Conservation (phyloP, 306 rosid genomes). For the Lathyrus oleraceus region DNA sequence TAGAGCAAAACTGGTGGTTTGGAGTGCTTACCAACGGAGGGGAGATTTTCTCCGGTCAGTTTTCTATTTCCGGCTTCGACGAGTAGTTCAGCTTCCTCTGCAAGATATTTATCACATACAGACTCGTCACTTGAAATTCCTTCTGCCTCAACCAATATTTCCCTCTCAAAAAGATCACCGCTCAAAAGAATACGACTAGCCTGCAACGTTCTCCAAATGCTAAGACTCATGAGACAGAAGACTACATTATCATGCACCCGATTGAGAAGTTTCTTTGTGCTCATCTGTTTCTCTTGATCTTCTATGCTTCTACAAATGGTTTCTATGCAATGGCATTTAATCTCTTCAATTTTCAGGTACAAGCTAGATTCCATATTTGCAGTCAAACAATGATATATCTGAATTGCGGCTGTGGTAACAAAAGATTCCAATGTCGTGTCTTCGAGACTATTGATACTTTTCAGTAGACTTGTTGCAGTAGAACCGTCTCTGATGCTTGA, state of each 20-base stretch:
- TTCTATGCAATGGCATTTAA: slow-evolving; percentile 71
- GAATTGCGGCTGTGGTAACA: no score
- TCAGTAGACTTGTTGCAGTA: no score
- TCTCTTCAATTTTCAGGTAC: no score
- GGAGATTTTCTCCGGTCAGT: no score
- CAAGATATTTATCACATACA: slow-evolving; percentile 63
- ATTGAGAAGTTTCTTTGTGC: slow-evolving; percentile 61
- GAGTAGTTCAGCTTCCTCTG: slow-evolving; percentile 60
- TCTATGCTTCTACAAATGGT: slow-evolving; percentile 43
- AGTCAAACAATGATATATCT: no score
- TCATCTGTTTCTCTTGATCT: slow-evolving; percentile 57
- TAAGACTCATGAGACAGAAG: slow-evolving; percentile 74
- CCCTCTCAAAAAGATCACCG: slow-evolving; percentile 69
- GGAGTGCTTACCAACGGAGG: no score
- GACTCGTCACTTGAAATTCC: slow-evolving; percentile 56
- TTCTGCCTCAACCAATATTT: slow-evolving; percentile 69
- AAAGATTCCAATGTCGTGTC: no score
- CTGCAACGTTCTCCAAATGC: no score
- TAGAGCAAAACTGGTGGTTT: no score
- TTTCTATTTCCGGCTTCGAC: no score
- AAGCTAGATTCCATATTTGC: no score
- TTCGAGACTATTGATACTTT: no score
- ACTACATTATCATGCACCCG: slow-evolving; percentile 74
- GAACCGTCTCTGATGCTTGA: slow-evolving; percentile 70
- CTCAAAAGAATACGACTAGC: slow-evolving; percentile 67